Base-by-base conservation (phyloP, 225 moss, liverwort and hornwort species). In the Anthoceros angustus region DNA sequence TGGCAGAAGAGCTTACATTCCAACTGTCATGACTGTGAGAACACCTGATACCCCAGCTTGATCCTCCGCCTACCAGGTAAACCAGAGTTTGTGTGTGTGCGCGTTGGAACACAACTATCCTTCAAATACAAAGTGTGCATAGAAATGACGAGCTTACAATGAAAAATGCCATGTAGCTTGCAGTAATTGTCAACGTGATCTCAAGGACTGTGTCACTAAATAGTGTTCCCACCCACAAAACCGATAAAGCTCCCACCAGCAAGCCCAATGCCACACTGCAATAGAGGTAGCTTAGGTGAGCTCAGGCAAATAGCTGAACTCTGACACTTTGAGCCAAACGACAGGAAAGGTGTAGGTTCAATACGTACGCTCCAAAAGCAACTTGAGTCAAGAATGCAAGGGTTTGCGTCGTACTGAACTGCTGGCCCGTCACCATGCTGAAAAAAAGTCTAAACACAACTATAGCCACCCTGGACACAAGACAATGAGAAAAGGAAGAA, bases 141-240 rank as follows among this genome's bases (percentile, higher is more conserved):
- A 46, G 45, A 16, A 11, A 11, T 5, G 12, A 45, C 48, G 63
- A 61, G 10, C 67, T 79, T 84, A 92, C 95, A 72, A 98, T 84
- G 75, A 89, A 92, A 73, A 86, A 98, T 11, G 95, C 95, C 87
- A 98, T 74, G 77, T 92, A 98, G 75, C 95, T 98, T 67, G 95
- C 92, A 50, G 92, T 89, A 46, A 98, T 72, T 9, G 95, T 98
- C 63, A 98, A 72, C 10, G 95, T 98, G 69, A 98, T 98, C 73
- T 98, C 95, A 42, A 98, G 70, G 25, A 92, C 46, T 15, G 84
- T 79, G 63, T 98, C 92, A 72, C 92, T 98, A 71, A 98, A 98
- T 40, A 92, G 84, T 5, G 80, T 32, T 63, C 86, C 77, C 62
- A 92, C 86, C 95, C 95, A 98, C 11, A 86, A 78, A 5, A 84